Percentiles rank a stretch among this genome's conserved stretches.
phyloP scores from a whole-genome alignment of 768 basidiomycete genomes.

The Pleurotus citrinopileatus region DNA sequence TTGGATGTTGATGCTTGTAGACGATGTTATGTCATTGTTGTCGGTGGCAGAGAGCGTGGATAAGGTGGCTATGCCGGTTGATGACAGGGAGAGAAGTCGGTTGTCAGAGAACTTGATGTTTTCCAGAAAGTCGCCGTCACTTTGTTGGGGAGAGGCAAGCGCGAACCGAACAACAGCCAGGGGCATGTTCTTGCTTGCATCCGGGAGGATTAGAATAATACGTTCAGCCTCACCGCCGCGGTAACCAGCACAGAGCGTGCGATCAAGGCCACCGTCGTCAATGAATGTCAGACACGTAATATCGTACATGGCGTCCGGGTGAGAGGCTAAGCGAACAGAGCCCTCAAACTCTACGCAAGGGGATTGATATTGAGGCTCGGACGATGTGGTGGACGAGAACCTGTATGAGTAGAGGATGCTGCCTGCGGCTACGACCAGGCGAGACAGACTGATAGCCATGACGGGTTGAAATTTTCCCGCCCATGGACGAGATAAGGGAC shows the following conservation, averaged over 20 bases:
- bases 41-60: slow-evolving; percentile 17
- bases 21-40: slow-evolving; percentile 12
- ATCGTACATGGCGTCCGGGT: slow-evolving; percentile 33
- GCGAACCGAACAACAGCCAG: slow-evolving; percentile 13
- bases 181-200: slow-evolving; percentile 2
- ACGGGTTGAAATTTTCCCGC: slow-evolving; percentile 50
- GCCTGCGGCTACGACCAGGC: slow-evolving; percentile 63
- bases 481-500: slow-evolving; percentile 65
- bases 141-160: slow-evolving; percentile 20
- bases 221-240: slow-evolving; percentile 57
- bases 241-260: slow-evolving; percentile 53
- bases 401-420: slow-evolving; percentile 53
- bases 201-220: slow-evolving; percentile 25
- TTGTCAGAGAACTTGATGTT: slow-evolving; percentile 46
- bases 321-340: slow-evolving; percentile 33
- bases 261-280: slow-evolving; percentile 40
- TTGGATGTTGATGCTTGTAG: slow-evolving; percentile 38
- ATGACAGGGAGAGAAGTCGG: slow-evolving; percentile 55
- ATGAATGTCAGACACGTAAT: slow-evolving; percentile 56
- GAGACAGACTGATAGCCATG: slow-evolving; percentile 50
- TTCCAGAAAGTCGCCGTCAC: slow-evolving; percentile 49
- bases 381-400: slow-evolving; percentile 30
- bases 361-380: slow-evolving; percentile 24
- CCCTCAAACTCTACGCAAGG: slow-evolving; percentile 50
- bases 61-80: slow-evolving; percentile 47